Evolutionary conservation across 768 basidiomycete species (phyloP).

Genomic region (Termitomyces sp.): DNA sequence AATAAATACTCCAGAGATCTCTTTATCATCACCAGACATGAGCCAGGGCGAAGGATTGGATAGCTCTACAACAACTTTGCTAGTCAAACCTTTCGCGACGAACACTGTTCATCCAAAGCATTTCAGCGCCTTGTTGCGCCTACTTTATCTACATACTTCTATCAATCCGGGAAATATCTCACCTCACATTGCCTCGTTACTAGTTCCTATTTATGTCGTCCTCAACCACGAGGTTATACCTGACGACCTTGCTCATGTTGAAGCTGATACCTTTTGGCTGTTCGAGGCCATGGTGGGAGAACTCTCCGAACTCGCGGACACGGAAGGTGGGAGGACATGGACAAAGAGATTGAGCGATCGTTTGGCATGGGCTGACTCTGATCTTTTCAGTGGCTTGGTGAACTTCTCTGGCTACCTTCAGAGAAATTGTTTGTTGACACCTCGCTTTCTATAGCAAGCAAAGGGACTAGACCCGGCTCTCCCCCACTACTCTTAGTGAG

Average conservation of each 20-base stretch:
- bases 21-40: conserved; percentile 32
- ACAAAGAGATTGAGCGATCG: conserved; percentile 58
- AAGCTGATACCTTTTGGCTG: conserved; percentile 83
- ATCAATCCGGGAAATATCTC: conserved; percentile 73
- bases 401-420: conserved; percentile 13
- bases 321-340: conserved; percentile 60
- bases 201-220: conserved; percentile 65
- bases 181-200: conserved; percentile 62
- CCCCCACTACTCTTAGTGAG: conserved; percentile 82
- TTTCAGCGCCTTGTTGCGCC: conserved; percentile 58
- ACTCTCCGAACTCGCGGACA: conserved; percentile 69
- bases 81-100: conserved; percentile 39
- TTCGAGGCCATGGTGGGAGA: conserved; percentile 74
- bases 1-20: conserved; percentile 26
- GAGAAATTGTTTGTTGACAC: conserved; percentile 1
- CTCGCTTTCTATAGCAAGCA: conserved; percentile 35
- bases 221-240: conserved; percentile 58
- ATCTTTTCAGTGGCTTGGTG: conserved; percentile 60
- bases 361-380: conserved; percentile 58
- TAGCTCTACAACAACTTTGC: conserved; percentile 42
- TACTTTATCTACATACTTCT: conserved; percentile 66
- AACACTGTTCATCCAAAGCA: conserved; percentile 56
- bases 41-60: conserved; percentile 17
- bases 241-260: conserved; percentile 59
- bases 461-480: conserved; percentile 67